These are phyloP conservation scores for Hexamita inflata DNA, from an alignment of 208 protist genomes.

Conservation along the genomic window DNA sequence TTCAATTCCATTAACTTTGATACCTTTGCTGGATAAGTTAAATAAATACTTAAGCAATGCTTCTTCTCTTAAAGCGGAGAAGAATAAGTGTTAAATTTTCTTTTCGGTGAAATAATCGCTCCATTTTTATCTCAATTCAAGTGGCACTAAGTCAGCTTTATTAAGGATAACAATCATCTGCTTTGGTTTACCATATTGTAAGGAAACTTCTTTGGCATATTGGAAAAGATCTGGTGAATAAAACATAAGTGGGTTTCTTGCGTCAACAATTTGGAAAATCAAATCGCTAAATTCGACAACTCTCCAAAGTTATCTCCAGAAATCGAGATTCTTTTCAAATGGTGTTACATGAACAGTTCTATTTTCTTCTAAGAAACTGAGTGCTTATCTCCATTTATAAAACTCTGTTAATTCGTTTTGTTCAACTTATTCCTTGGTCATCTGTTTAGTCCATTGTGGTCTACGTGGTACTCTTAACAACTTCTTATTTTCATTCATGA, in stretches of 20 bases:
- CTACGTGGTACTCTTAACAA: conserved; percentile 31
- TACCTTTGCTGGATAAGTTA: too few relatives aligned
- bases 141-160: conserved; percentile 39
- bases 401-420: conserved; percentile 27
- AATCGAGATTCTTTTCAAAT: conserved; percentile 40
- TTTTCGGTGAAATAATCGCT: conserved; percentile 28
- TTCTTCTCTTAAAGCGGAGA: conserved; percentile 29
- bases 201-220: conserved; percentile 22
- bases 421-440: conserved; percentile 33
- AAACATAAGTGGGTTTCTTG: conserved; percentile 37
- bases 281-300: conserved; percentile 41
- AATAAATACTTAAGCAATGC: conserved; percentile 4
- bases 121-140: conserved; percentile 23
- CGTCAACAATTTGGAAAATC: conserved; percentile 42
- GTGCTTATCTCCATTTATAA: conserved; percentile 27
- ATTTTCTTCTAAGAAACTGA: conserved; percentile 25
- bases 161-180: conserved; percentile 35
- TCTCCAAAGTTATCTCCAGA: conserved; percentile 47
- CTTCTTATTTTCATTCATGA: conserved; percentile 15
- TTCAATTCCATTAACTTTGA: too few relatives aligned
- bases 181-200: not conserved
- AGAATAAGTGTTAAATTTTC: conserved; percentile 21
- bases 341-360: conserved; percentile 23
- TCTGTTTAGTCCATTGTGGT: conserved; percentile 20
- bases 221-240: conserved; percentile 27